These are phyloP conservation scores for Penicillium bialowiezense DNA, from an alignment of 495 filamentous ascomycete species.

Conservation along the genomic window DNA sequence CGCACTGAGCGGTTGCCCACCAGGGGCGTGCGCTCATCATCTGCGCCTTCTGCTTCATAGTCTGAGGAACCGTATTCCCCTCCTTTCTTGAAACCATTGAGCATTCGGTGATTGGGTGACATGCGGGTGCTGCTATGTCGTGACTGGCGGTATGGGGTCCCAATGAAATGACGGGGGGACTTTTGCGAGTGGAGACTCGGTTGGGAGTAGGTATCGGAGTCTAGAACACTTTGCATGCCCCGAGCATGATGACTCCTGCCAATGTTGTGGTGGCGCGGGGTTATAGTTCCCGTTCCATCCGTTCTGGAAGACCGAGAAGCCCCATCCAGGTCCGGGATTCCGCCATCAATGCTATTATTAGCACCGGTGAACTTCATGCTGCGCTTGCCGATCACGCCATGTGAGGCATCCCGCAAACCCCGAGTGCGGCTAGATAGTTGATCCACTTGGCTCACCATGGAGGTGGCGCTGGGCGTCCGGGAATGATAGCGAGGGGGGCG, in stretches of 20 bases:
- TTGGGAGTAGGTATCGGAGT: constrained; percentile 66
- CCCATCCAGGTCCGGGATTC: constrained; percentile 60
- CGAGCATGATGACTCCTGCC: constrained; percentile 61
- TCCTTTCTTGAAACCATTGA: constrained; percentile 49
- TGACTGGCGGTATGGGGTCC: constrained; percentile 33
- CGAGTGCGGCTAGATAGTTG: constrained; percentile 63
- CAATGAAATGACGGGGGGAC: constrained; percentile 58
- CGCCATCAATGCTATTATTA: constrained; percentile 57
- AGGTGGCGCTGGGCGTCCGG: constrained; percentile 90
- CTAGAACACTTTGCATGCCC: constrained; percentile 70
- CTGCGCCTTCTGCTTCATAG: constrained; percentile 71
- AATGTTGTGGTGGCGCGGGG: constrained; percentile 71
- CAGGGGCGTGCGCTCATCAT: constrained; percentile 88
- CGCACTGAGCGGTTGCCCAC: constrained; percentile 65
- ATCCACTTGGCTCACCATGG: constrained; percentile 78
- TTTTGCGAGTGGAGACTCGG: constrained; percentile 47
- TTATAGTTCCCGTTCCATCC: constrained; percentile 62
- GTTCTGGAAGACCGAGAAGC: constrained; percentile 52
- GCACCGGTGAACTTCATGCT: constrained; percentile 98
- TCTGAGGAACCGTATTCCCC: constrained; percentile 61
- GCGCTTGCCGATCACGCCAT: constrained; percentile 73
- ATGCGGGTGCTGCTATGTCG: constrained; percentile 33
- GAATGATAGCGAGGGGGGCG: constrained; percentile 87
- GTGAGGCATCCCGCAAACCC: constrained; percentile 61
- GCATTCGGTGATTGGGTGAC: constrained; percentile 36